These are phyloP conservation scores for Mrakiaceae sp. DNA, from an alignment of 1,284 basidiomycete species.

Conservation along the genomic window DNA sequence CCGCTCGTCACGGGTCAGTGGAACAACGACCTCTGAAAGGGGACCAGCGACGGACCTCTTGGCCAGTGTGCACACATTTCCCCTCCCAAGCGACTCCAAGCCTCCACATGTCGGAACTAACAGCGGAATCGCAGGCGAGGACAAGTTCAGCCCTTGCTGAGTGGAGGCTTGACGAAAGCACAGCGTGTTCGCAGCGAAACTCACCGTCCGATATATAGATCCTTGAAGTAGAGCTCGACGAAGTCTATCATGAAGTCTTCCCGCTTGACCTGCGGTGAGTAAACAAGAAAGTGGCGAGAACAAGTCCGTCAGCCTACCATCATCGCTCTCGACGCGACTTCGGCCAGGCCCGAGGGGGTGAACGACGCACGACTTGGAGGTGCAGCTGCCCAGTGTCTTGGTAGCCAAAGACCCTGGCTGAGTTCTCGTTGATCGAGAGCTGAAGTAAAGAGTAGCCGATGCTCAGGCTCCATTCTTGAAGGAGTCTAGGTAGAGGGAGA, in stretches of 20 bases:
- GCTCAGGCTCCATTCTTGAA: too few species aligned
- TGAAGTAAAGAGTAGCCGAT: background rate
- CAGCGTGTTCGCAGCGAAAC: too few species aligned
- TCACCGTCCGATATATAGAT: constrained; percentile 76
- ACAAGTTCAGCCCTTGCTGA: too few species aligned
- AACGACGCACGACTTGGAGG: constrained; percentile 12
- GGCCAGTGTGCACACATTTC: constrained; percentile 47
- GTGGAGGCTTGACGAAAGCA: too few species aligned
- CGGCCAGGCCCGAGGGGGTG: constrained; percentile 33
- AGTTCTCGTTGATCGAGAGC: constrained; percentile 5
- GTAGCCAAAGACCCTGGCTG: background rate
- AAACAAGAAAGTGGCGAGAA: background rate
- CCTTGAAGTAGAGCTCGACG: constrained; percentile 78
- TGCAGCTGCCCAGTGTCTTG: background rate
- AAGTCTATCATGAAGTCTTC: constrained; percentile 58
- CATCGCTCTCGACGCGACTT: constrained; percentile 25
- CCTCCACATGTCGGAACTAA: constrained; percentile 70
- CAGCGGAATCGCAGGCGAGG: too few species aligned
- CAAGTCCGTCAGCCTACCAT: background rate
- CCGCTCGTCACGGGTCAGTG: constrained; percentile 9
- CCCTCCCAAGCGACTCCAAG: constrained; percentile 55
- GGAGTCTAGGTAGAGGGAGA: too few species aligned
- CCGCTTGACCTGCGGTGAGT: constrained; percentile 50
- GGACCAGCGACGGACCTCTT: constrained; percentile 32
- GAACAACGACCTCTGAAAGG: background rate